phyloP scores from a whole-genome alignment of 371 early-diverging fungal species.

The Entomophthora muscae region DNA sequence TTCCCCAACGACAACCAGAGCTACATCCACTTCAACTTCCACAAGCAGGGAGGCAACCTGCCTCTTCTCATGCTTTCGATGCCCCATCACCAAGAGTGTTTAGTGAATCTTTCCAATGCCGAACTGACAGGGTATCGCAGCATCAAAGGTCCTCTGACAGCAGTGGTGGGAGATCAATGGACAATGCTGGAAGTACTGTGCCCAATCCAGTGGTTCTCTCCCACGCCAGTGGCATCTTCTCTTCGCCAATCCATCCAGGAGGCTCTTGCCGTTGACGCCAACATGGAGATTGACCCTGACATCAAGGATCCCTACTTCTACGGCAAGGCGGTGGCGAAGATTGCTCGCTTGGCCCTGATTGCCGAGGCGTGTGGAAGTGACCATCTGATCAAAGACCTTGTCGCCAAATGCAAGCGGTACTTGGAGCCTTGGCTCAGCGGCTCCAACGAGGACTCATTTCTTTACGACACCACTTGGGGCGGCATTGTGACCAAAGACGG shows the following conservation, averaged over 20 bases:
- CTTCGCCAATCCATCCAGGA: conserved; percentile 18
- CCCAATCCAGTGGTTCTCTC: conserved; percentile 21
- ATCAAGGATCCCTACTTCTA: conserved; percentile 45
- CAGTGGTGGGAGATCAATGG: conserved; percentile 37
- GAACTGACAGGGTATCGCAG: conserved; percentile 21
- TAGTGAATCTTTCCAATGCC: conserved; percentile 15
- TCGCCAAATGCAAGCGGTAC: conserved; percentile 22
- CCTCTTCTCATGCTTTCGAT: conserved; percentile 25
- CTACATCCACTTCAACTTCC: conserved; percentile 8
- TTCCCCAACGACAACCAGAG: conserved; percentile 9
- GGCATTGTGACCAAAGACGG: conserved; percentile 39
- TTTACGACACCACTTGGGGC: conserved; percentile 41
- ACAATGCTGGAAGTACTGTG: conserved; percentile 23
- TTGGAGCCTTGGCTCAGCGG: conserved; percentile 38
- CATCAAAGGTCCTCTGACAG: conserved; percentile 46
- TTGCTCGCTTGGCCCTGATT: conserved; percentile 41
- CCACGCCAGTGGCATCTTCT: conserved; percentile 16
- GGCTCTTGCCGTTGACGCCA: conserved; percentile 20
- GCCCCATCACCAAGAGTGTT: conserved; percentile 28
- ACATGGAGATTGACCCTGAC: conserved; percentile 19
- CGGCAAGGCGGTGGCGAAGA: conserved; percentile 49
- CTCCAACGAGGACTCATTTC: conserved; percentile 27
- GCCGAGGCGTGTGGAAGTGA: conserved; percentile 25
- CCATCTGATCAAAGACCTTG: conserved; percentile 17
- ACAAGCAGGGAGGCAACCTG: conserved; percentile 10